phyloP scores from a whole-genome alignment of 139 green algal genomes.

The Tetraselmis chui region DNA sequence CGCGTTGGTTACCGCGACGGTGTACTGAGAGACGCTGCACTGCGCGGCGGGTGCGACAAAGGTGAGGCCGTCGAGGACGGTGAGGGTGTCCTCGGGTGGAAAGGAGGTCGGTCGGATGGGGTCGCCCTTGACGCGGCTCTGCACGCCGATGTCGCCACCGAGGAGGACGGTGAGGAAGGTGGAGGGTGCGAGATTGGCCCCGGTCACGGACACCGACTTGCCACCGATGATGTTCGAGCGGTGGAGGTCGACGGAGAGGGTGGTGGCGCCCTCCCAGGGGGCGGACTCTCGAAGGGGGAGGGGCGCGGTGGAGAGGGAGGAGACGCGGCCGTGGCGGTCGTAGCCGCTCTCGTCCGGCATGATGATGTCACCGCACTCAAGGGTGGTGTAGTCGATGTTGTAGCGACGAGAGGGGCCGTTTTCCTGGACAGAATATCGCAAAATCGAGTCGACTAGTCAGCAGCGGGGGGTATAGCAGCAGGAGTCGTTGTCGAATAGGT shows the following conservation, averaged over 20 bases:
- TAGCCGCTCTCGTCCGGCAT: not conserved
- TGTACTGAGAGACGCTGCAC: not conserved
- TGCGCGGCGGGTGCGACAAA: not conserved
- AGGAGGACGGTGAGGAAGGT: not conserved
- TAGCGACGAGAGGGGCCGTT: not conserved
- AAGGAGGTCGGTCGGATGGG: not conserved
- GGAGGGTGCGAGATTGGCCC: constrained; percentile 6
- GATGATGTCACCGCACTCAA: not conserved
- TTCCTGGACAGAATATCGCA: not conserved
- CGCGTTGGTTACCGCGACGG: not conserved
- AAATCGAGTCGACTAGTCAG: too few species aligned
- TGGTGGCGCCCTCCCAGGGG: not conserved
- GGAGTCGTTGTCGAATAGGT: too few species aligned
- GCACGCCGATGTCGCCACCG: not conserved
- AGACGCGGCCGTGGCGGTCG: not conserved
- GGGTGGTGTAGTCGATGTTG: not conserved
- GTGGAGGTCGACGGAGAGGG: not conserved
- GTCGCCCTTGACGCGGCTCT: not conserved
- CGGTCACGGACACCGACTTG: not conserved
- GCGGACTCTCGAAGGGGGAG: not conserved
- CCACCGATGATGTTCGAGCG: not conserved
- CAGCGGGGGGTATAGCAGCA: too few species aligned
- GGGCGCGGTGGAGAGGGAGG: not conserved
- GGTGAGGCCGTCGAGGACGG: not conserved
- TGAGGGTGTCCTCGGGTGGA: not conserved